Conservation (phyloP, 495 filamentous ascomycete species). For the Aeminium ludgeri region DNA sequence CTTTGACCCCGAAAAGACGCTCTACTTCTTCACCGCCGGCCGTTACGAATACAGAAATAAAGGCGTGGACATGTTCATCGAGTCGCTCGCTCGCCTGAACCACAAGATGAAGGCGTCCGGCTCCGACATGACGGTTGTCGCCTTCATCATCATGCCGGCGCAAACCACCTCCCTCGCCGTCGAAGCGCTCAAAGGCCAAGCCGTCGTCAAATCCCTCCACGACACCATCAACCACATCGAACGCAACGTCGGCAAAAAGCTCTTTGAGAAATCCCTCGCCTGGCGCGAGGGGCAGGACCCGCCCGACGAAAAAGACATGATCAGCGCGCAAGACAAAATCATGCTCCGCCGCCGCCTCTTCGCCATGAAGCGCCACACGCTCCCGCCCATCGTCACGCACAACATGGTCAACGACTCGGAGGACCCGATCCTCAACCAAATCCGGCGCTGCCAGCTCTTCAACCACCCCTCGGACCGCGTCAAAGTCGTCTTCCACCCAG, state of each 20-base stretch:
- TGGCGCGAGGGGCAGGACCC: constrained; percentile 90
- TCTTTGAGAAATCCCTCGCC: constrained; percentile 80
- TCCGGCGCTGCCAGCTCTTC: constrained; percentile 89
- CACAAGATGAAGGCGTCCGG: constrained; percentile 70
- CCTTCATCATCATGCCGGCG: constrained; percentile 97
- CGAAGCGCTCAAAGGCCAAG: constrained; percentile 89
- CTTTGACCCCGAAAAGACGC: constrained; percentile 86
- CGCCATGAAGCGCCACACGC: constrained; percentile 78
- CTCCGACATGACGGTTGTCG: constrained; percentile 91
- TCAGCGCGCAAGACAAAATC: constrained; percentile 80
- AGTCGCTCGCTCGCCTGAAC: constrained; percentile 84
- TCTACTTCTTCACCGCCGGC: constrained; percentile 96
- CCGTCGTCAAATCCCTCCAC: constrained; percentile 85
- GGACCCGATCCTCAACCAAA: constrained; percentile 90
- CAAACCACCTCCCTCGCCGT: constrained; percentile 94
- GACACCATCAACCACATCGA: constrained; percentile 87
- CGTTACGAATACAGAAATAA: constrained; percentile 97
- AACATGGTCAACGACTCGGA: constrained; percentile 94
- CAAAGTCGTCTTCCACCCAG: constrained; percentile 94
- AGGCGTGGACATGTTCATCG: constrained; percentile 98
- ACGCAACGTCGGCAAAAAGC: constrained; percentile 71
- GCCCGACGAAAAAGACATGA: constrained; percentile 89
- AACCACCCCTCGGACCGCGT: constrained; percentile 89
- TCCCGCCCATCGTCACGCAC: constrained; percentile 97
- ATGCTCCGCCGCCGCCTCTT: constrained; percentile 82